These are phyloP conservation scores for Hortaea werneckii DNA, from an alignment of 2,329 filamentous ascomycete genomes.

Conservation along the genomic window DNA sequence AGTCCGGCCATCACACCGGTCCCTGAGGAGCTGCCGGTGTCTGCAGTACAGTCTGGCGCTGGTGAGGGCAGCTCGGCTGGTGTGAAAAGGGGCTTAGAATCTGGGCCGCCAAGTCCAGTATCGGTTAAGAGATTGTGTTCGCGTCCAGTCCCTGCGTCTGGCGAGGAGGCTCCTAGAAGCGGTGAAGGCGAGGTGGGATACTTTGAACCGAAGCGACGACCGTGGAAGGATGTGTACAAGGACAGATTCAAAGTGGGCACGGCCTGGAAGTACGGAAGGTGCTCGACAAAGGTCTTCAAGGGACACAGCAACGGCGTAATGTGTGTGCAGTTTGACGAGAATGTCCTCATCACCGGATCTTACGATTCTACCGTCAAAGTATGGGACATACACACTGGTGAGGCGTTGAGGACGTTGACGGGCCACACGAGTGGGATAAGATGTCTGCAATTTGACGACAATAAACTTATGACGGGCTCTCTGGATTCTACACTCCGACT, in stretches of 20 bases:
- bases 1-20: constrained; percentile 42
- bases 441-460: constrained; percentile 85
- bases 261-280: constrained; percentile 95
- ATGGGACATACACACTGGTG: constrained; percentile 83
- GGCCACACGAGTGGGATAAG: constrained; percentile 79
- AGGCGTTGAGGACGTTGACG: constrained; percentile 71
- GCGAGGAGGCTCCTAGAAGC: not conserved
- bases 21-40: constrained; percentile 24
- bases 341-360: constrained; percentile 83
- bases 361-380: constrained; percentile 95
- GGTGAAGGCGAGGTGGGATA: constrained; percentile 29
- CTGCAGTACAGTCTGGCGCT: not conserved
- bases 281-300: constrained; percentile 70
- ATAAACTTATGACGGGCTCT: constrained; percentile 81
- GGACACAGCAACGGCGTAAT: constrained; percentile 84
- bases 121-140: constrained; percentile 18
- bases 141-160: constrained; percentile 8
- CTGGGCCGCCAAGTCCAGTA: constrained; percentile 13
- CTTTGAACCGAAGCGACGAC: constrained; percentile 47
- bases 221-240: constrained; percentile 96
- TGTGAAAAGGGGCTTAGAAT: constrained; percentile 12
- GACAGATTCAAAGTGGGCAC: constrained; percentile 91
- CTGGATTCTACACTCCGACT: constrained; percentile 81
- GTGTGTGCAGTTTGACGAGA: constrained; percentile 73
- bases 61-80: constrained; percentile 5